Percentiles rank a stretch among this genome's conserved stretches.
Conservation (phyloP, 2,329 filamentous ascomycete species). For the Pyrenophora seminiperda region DNA sequence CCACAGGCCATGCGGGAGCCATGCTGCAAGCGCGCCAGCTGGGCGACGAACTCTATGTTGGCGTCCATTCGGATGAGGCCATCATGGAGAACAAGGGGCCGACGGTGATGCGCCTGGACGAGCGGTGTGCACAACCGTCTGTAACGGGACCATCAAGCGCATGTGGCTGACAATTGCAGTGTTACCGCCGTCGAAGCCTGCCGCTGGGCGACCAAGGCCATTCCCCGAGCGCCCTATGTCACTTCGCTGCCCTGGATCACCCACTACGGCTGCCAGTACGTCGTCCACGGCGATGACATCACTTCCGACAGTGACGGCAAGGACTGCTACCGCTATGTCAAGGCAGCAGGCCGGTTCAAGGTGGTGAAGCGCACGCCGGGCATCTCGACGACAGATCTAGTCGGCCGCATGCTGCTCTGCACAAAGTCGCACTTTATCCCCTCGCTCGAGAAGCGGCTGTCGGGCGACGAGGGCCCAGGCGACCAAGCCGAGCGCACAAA, state of each 20-base stretch:
- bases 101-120: slow-evolving; percentile 91
- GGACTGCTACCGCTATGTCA: slow-evolving; percentile 98
- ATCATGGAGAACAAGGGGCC: slow-evolving; percentile 98
- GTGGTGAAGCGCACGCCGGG: slow-evolving; percentile 95
- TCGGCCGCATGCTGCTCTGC: slow-evolving; percentile 95
- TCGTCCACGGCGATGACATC: slow-evolving; percentile 96
- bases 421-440: slow-evolving; percentile 94
- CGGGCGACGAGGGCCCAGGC: slow-evolving; percentile 74
- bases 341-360: slow-evolving; percentile 90
- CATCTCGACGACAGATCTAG: slow-evolving; percentile 97
- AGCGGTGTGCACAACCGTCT: slow-evolving; percentile 63
- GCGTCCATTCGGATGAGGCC: slow-evolving; percentile 92
- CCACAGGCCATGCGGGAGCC: slow-evolving; percentile 86
- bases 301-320: slow-evolving; percentile 91
- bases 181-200: slow-evolving; percentile 91
- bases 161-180: slow-evolving; percentile 52
- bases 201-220: slow-evolving; percentile 85
- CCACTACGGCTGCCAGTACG: slow-evolving; percentile 93
- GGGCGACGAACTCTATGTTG: slow-evolving; percentile 85
- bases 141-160: slow-evolving; percentile 13
- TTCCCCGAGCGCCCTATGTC: slow-evolving; percentile 90
- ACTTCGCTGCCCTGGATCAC: slow-evolving; percentile 92
- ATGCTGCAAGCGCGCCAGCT: slow-evolving; percentile 95
- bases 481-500: slow-evolving; percentile 68
- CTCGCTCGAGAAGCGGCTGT: slow-evolving; percentile 71